Evolutionary conservation across 2,329 filamentous ascomycete genomes (phyloP).

Genomic region (Leptographium radiaticola): DNA sequence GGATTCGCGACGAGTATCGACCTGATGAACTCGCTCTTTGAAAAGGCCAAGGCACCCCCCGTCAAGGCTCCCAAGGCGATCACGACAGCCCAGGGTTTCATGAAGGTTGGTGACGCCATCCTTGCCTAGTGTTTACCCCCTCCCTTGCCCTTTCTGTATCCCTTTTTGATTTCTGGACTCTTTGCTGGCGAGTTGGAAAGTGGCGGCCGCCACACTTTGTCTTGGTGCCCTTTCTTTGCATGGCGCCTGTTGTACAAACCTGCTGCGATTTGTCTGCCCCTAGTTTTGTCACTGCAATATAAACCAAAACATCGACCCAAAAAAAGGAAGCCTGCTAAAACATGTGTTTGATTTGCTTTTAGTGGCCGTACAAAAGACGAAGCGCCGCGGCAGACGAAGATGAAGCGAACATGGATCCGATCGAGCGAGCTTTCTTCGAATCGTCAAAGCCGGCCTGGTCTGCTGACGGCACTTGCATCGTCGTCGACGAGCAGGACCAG

Average conservation of each 20-base stretch:
- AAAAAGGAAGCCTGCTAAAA: conserved; percentile 11
- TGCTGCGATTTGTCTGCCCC: conserved; percentile 16
- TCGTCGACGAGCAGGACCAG: conserved; percentile 2
- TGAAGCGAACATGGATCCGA: conserved; percentile 44
- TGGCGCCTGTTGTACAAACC: neutral
- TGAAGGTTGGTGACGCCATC: conserved; percentile 62
- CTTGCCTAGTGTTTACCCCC: conserved; percentile 15
- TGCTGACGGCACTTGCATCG: conserved; percentile 50
- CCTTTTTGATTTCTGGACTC: neutral
- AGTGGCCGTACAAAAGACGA: conserved; percentile 82
- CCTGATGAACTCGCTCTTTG: conserved; percentile 89
- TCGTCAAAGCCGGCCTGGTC: conserved; percentile 72
- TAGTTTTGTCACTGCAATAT: conserved; percentile 17
- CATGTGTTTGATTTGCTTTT: conserved; percentile 35
- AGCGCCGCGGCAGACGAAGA: conserved; percentile 54
- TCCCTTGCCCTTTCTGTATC: neutral
- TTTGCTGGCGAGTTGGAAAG: neutral
- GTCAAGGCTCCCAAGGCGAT: conserved; percentile 37
- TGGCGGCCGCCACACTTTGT: neutral
- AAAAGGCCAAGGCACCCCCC: conserved; percentile 49
- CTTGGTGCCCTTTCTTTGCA: neutral
- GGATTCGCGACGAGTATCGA: conserved; percentile 84
- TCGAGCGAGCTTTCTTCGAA: conserved; percentile 56
- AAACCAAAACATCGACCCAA: neutral
- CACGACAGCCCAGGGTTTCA: conserved; percentile 52